phyloP scores from a whole-genome alignment of 768 basidiomycete genomes.

The Boletus sp. region DNA sequence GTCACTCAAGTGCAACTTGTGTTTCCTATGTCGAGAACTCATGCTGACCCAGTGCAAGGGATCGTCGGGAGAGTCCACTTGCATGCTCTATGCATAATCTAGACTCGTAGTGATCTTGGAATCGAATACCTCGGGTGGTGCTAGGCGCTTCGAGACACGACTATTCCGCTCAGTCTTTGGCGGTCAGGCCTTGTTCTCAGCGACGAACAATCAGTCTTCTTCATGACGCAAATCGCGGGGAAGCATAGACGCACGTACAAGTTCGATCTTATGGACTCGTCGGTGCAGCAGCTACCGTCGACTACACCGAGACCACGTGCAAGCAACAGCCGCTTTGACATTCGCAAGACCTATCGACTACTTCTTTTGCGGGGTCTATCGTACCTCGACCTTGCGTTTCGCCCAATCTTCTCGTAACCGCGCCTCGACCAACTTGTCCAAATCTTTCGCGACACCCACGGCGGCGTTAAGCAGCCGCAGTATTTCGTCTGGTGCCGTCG shows the following conservation, averaged over 20 bases:
- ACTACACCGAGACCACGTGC: background rate
- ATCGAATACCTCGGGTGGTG: too few relatives aligned
- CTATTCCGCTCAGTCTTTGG: too few relatives aligned
- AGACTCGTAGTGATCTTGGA: too few relatives aligned
- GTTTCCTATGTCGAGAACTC: too few relatives aligned
- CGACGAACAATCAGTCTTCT: too few relatives aligned
- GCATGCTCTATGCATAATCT: too few relatives aligned
- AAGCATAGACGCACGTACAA: background rate
- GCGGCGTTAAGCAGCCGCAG: constrained; percentile 68
- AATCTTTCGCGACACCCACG: constrained; percentile 64
- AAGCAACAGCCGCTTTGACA: background rate
- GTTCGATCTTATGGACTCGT: background rate
- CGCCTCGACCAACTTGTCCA: constrained; percentile 63
- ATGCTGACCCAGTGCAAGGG: too few relatives aligned
- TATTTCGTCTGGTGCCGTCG: constrained; percentile 70
- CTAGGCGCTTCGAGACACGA: too few relatives aligned
- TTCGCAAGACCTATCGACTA: background rate
- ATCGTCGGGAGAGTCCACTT: too few relatives aligned
- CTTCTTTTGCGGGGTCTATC: constrained; percentile 2
- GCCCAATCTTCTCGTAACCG: constrained; percentile 69
- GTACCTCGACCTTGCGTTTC: constrained; percentile 58
- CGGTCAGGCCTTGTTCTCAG: too few relatives aligned
- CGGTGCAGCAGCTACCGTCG: background rate
- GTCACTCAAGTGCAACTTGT: too few relatives aligned
- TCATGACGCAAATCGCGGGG: background rate